Evolutionary conservation across 2,329 filamentous ascomycete genomes (phyloP).

Genomic region (Penicillium fuscoglaucum): DNA sequence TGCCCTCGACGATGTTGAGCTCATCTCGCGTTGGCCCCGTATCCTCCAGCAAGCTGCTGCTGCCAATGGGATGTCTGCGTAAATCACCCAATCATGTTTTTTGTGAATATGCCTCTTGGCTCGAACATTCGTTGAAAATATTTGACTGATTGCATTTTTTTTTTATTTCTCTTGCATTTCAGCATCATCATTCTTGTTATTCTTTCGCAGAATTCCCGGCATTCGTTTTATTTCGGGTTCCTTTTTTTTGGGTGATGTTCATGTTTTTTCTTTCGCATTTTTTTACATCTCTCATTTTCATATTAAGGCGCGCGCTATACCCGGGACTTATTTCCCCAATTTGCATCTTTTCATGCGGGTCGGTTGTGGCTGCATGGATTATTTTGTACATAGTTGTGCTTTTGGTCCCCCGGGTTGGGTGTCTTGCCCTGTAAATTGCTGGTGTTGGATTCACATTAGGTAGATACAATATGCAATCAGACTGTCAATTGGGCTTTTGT

Average conservation of each 20-base stretch:
- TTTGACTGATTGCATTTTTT: neutral
- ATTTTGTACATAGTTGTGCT: constrained; percentile 10
- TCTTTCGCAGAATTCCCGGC: constrained; percentile 5
- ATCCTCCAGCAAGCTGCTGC: constrained; percentile 37
- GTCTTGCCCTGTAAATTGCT: constrained; percentile 10
- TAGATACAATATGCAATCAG: constrained; percentile 8
- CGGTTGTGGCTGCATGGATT: constrained; percentile 5
- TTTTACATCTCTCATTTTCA: constrained; percentile 16
- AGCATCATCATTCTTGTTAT: constrained; percentile 8
- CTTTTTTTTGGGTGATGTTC: constrained; percentile 7
- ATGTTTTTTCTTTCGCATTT: neutral
- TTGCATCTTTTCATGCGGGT: constrained; percentile 7
- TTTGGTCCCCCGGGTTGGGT: constrained; percentile 19
- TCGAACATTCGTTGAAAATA: neutral
- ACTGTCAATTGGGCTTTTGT: constrained; percentile 1
- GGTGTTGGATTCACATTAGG: neutral
- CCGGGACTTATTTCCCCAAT: constrained; percentile 19
- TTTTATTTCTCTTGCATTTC: constrained; percentile 1
- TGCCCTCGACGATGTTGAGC: constrained; percentile 43
- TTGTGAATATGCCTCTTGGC: neutral
- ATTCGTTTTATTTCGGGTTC: neutral
- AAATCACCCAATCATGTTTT: neutral
- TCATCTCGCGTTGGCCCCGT: constrained; percentile 45
- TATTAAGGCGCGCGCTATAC: constrained; percentile 38
- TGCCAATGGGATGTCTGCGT: constrained; percentile 20